A percentile compares a stretch with the other conserved stretches of the same genome.
These are phyloP conservation scores for Saturnispora halmiae DNA, from an alignment of 805 yeast species.

Conservation along the genomic window DNA sequence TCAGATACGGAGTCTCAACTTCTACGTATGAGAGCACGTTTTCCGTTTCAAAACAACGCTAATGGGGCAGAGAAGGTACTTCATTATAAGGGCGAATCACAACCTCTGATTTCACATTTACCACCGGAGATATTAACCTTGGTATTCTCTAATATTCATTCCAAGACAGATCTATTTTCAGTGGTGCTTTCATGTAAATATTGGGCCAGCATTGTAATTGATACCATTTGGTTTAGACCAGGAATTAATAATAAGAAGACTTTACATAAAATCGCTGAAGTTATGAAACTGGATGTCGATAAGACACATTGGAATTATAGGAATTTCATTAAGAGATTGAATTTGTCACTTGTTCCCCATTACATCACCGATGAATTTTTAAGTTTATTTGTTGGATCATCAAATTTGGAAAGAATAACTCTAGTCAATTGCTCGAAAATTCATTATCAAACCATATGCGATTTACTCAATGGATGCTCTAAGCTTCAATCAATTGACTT, in stretches of 20 bases:
- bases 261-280: conserved; percentile 43
- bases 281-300: conserved; percentile 41
- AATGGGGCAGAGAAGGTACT: not conserved
- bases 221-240: conserved; percentile 83
- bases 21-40: conserved; percentile 3
- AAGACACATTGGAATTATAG: conserved; percentile 59
- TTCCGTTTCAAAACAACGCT: not conserved
- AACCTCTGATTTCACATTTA: conserved; percentile 33
- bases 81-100: conserved; percentile 1
- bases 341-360: conserved; percentile 65
- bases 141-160: conserved; percentile 54
- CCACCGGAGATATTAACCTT: conserved; percentile 57
- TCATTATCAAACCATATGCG: conserved; percentile 50
- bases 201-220: conserved; percentile 73
- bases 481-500: conserved; percentile 79
- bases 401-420: conserved; percentile 75
- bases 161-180: conserved; percentile 50
- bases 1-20: conserved; percentile 7
- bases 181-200: conserved; percentile 66
- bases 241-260: conserved; percentile 44
- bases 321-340: conserved; percentile 65
- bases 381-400: conserved; percentile 53
- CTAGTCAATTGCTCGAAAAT: conserved; percentile 69
- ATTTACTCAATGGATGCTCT: conserved; percentile 54
- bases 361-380: conserved; percentile 58